Base-by-base conservation (phyloP, 164 flowering plant genomes). In the Hamamelis virginiana region DNA sequence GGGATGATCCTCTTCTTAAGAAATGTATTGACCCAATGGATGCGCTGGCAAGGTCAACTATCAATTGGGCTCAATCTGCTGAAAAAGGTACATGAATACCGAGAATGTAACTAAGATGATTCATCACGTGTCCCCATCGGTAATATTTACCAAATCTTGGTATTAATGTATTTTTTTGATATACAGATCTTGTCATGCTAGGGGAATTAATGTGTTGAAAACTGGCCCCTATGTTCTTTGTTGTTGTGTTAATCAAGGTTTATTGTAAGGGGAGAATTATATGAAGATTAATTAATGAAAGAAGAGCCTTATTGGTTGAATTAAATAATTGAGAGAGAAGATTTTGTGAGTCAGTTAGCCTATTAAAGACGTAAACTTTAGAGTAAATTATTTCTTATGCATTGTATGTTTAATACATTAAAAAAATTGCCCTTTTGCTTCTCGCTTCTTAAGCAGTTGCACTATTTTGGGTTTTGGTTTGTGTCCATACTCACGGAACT, bases 11-110 rank as follows among this genome's bases (percentile, higher is more conserved):
- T 47, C 79, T 79, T 65, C 79, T 79, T 44, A 79, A 65, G 69
- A 79, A 73, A 71, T 79, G 82, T 19, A 56, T 76, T 21, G 79
- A 79, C 25, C 82, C 82, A 12, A 70, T 79, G 75, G 82, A 79
- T 59, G 75, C 79, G 27, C 59, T 76, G 68, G 82, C 70, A 16
- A 67, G 82, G 41, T 73, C 79, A 25, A 64, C 75, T 10, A 56
- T 76, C 65, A 73, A 67, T 44, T 79, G 79, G 77, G 77, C 69
- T 0, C 53, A 69, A 47, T 57, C 73, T 41, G 67, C 51, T 48
- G 69, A 45, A 48, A 15, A 53, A 55, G 69, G 70, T 69, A 66
- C 75, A 48, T 66, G 26, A 38, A 9, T 9, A 41, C 23, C 25
- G 18, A 2, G 13, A 18, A 27, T 27, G 44, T 59, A 28, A 28